These are phyloP conservation scores for Pseudocercospora cruenta DNA, from an alignment of 2,329 filamentous ascomycete species.

Conservation along the genomic window DNA sequence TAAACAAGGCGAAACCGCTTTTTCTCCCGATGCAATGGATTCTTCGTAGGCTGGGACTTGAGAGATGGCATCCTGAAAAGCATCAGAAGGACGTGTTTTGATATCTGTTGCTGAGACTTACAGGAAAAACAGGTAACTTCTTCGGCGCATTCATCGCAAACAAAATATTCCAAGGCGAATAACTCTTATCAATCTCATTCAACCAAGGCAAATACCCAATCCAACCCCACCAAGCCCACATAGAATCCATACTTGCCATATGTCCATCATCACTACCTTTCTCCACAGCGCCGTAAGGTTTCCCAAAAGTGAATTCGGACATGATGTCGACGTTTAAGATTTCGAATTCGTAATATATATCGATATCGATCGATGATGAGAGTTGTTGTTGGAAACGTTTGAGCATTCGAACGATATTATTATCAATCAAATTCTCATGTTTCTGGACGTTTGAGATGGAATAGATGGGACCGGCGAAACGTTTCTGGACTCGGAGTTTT, in stretches of 20 bases:
- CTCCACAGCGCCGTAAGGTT: conserved; percentile 13
- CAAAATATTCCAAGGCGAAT: conserved; percentile 3
- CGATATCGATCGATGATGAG: conserved; percentile 14
- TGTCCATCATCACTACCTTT: conserved; percentile 14
- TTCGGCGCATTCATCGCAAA: not conserved
- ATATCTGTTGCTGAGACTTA: too few relatives aligned
- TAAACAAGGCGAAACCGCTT: conserved; percentile 4
- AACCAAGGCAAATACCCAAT: conserved; percentile 13
- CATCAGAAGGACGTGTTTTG: too few relatives aligned
- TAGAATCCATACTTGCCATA: conserved; percentile 14
- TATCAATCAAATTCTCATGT: conserved; percentile 15
- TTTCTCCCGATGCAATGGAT: too few relatives aligned
- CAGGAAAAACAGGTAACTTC: conserved; percentile 11
- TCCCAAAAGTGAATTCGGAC: conserved; percentile 13
- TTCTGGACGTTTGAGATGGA: conserved; percentile 1
- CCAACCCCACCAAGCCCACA: conserved; percentile 22
- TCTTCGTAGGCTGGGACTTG: too few relatives aligned
- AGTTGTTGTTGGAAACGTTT: not conserved
- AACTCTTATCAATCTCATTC: conserved; percentile 17
- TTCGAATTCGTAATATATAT: conserved; percentile 16
- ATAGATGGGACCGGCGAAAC: conserved; percentile 11
- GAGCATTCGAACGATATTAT: not conserved
- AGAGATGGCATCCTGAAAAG: too few relatives aligned
- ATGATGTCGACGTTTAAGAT: conserved; percentile 16
- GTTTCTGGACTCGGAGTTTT: conserved; percentile 18